Base-by-base conservation (phyloP, 1,284 basidiomycete genomes). In the Ceratobasidium sp. region DNA sequence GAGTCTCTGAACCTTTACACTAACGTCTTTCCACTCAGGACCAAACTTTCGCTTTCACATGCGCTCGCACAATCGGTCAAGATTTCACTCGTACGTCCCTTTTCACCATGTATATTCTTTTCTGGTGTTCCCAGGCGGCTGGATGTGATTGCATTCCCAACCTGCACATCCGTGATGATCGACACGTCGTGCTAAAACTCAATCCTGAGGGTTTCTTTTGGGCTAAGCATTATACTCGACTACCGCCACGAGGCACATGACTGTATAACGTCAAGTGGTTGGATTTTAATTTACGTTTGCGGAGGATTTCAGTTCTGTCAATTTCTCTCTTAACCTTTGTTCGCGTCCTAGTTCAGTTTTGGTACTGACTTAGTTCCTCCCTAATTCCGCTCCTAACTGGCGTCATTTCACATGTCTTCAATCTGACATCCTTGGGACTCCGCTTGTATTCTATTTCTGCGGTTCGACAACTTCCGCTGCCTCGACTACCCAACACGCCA, bases 61-160 rank as follows among this genome's bases (percentile, higher is more conserved):
- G 97, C 97, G 0, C 90, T 99, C 51, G 93, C 97, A 7, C 97
- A 98, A 88, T 97, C 95, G 18, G 97, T 97, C 82, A 99, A 98
- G 87, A 98, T 99, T 85, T 97, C 96, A 23, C 86, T 97, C 83
- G 94, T 94, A 80, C 76, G 87, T 84, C 55, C 64, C 40, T 28
- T 61, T 33, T n/a, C 42, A 67, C 12, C 46, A 33, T 53, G 7
- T 46, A 39, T n/a, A 15, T 33, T 28, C 7, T 10, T 20, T 33
- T 39, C 6, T 20, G 39, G 15, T 33, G 26, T 7, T 39, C 28
- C 28, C 13, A 33, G 33, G 56, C 28, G 23, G n/a, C 28, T 60
- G 56, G 28, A n/a, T 15, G n/a, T 26, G 56, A 26, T 3, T 61
- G 6, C 13, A 33, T 39, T 18, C 6, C 4, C 10, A 15, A 40